Percentiles rank a stretch among this genome's conserved stretches.
phyloP scores from a whole-genome alignment of 495 filamentous ascomycete species.

The Parathielavia hyrcaniae region DNA sequence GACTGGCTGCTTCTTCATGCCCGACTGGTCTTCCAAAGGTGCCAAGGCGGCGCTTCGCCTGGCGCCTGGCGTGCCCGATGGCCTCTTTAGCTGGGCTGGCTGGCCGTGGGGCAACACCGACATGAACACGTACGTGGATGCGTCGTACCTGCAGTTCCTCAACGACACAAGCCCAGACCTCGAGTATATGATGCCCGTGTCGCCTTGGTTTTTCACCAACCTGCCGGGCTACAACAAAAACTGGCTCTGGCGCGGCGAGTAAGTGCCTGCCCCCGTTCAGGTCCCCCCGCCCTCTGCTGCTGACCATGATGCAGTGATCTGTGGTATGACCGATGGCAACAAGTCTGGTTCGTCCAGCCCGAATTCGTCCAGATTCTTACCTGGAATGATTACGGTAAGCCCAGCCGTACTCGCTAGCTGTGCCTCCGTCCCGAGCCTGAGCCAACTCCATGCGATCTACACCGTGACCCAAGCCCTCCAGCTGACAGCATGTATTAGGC shows the following conservation, averaged over 20 bases:
- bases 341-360: too few relatives aligned
- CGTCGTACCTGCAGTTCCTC: conserved; percentile 43
- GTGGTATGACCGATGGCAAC: too few relatives aligned
- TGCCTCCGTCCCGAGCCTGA: too few relatives aligned
- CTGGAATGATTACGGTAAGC: conserved; percentile 69
- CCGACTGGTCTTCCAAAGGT: conserved; percentile 30
- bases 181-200: conserved; percentile 54
- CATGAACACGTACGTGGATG: conserved; percentile 44
- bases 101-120: conserved; percentile 46
- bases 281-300: too few relatives aligned
- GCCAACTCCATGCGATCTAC: too few relatives aligned
- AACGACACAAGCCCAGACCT: conserved; percentile 32
- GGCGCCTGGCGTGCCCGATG: conserved; percentile 44
- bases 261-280: too few relatives aligned
- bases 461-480: too few relatives aligned
- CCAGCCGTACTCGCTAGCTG: too few relatives aligned
- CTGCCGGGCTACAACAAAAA: conserved; percentile 51
- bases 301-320: too few relatives aligned
- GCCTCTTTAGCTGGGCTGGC: conserved; percentile 54
- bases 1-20: conserved; percentile 30
- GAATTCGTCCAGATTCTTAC: conserved; percentile 57
- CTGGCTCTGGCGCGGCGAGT: conserved; percentile 56
- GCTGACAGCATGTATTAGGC: too few relatives aligned
- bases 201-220: conserved; percentile 64
- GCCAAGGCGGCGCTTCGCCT: conserved; percentile 9